Evolutionary conservation across 2,329 filamentous ascomycete genomes (phyloP).

Genomic region (Paecilomyces sp.): DNA sequence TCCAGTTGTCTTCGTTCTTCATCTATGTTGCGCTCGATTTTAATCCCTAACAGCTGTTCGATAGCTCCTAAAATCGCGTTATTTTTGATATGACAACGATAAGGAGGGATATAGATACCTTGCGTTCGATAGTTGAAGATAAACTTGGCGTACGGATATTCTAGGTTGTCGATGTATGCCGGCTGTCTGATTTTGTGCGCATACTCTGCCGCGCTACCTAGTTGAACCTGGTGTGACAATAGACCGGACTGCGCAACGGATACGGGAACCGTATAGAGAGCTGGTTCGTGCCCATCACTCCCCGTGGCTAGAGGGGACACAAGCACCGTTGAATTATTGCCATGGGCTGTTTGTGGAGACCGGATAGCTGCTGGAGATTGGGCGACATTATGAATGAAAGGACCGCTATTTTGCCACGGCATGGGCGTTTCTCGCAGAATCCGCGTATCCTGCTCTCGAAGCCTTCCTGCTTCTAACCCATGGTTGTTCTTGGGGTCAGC

Average conservation of each 20-base stretch:
- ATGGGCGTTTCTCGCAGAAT: background rate
- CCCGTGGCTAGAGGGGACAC: slow-evolving; percentile 6
- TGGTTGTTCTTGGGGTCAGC: background rate
- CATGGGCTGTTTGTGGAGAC: background rate
- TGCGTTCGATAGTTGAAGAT: slow-evolving; percentile 23
- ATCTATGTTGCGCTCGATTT: slow-evolving; percentile 9
- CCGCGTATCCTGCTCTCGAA: background rate
- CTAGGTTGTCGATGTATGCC: slow-evolving; percentile 20
- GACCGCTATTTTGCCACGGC: background rate
- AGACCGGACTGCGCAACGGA: slow-evolving; percentile 7
- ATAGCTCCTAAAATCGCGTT: slow-evolving; percentile 7
- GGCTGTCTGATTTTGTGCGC: slow-evolving; percentile 19
- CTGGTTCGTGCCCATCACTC: slow-evolving; percentile 7
- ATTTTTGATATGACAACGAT: background rate
- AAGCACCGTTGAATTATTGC: background rate
- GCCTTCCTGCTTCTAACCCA: background rate
- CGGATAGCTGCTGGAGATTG: background rate
- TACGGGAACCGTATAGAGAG: slow-evolving; percentile 13
- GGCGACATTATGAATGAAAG: background rate
- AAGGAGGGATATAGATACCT: slow-evolving; percentile 5
- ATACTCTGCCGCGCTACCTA: slow-evolving; percentile 19
- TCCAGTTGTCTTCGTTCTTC: slow-evolving; percentile 12
- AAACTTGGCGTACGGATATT: slow-evolving; percentile 25
- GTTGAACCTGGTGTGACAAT: slow-evolving; percentile 23
- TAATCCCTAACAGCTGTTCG: slow-evolving; percentile 8